Evolutionary conservation across 495 filamentous ascomycete genomes (phyloP), one percentile per base, ranked within the genome.

Genomic region (Cetradonia linearis): DNA sequence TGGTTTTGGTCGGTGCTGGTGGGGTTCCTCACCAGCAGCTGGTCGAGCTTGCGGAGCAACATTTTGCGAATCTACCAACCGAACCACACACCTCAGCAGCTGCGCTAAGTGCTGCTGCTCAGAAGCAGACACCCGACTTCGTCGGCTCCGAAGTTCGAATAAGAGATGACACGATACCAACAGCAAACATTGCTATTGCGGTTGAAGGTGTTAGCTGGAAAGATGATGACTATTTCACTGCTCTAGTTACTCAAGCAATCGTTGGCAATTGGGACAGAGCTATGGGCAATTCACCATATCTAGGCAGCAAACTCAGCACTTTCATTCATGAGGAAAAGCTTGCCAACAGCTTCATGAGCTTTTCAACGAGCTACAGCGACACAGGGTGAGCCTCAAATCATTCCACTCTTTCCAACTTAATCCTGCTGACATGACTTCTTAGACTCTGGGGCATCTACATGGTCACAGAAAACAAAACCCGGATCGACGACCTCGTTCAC

Each of bases 401-500:
- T 53, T 20, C 47, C 44, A 58, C 58, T 14, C 38, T 25, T 28
- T 28, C 54, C 20, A 58, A 48, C 7, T 8, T 20, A 18, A 20
- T 2, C 42, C 20, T 28, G 16, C 63, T 59, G 38, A 64, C 34
- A 72, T 55, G 38, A 46, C 49, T 2, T 54, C 16, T 71, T 37
- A 95, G 93, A 76, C 85, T 99, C 67, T 99, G 93, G 93, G 93
- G 93, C 75, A 96, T 97, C 81, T 99, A 99, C 82, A 79, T 99
- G 57, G 88, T 95, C 65, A 91, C 88, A 67, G 91, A 96, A 74
- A 86, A 91, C 72, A 74, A 92, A 63, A 88, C 85, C 66, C 77
- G 80, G 44, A 79, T 97, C 67, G 93, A 99, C 69, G 93, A 99
- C 73, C 85, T 97, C 38, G 83, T 95, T 68, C 94, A 97, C 83